Evolutionary conservation across 768 basidiomycete genomes (phyloP).

Genomic region (Tulasnella sp.): DNA sequence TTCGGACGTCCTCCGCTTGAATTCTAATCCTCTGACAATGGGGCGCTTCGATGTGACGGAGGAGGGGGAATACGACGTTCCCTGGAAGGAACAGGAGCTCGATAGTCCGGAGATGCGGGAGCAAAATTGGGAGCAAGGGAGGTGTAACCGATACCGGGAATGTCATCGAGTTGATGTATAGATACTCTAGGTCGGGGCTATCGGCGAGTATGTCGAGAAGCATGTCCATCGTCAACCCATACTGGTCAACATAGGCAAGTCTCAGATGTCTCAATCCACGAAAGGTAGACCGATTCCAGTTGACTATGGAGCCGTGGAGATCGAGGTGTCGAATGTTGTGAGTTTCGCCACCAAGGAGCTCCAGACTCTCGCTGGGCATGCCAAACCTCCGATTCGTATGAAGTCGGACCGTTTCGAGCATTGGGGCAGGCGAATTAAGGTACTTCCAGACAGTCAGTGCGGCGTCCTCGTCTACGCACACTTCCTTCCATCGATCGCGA

Average conservation of each 20-base stretch:
- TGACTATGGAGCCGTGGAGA: not conserved
- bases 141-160: not conserved
- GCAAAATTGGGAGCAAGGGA: not conserved
- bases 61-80: not conserved
- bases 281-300: not conserved
- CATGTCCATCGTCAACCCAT: not conserved
- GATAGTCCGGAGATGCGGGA: not conserved
- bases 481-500: too few relatives aligned
- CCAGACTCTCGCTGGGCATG: not conserved
- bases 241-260: too few relatives aligned
- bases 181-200: not conserved
- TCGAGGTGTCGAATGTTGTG: not conserved
- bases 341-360: not conserved
- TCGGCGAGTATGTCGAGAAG: not conserved
- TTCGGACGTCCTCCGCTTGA: not conserved
- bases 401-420: too few relatives aligned
- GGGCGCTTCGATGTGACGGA: not conserved
- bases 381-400: too few relatives aligned
- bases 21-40: not conserved
- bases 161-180: too few relatives aligned
- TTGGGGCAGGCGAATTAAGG: too few relatives aligned
- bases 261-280: not conserved
- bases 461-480: too few relatives aligned
- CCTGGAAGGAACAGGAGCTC: not conserved
- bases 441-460: too few relatives aligned